Evolutionary conservation across 73 alveolate genomes (phyloP).

Genomic region (Paramecium sonneborni): DNA sequence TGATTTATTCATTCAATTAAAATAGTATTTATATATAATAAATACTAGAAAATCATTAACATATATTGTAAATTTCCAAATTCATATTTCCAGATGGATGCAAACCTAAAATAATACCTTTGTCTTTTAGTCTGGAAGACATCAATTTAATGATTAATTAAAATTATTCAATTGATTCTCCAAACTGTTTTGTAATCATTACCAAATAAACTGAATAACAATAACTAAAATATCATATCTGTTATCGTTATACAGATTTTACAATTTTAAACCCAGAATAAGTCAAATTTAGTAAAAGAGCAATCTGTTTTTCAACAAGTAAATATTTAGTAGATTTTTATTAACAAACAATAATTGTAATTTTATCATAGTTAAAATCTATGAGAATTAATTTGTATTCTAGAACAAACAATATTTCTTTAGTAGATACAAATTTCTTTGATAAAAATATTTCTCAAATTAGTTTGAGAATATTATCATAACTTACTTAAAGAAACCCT

Average conservation of each 20-base stretch:
- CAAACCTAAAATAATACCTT: background rate
- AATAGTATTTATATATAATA: background rate
- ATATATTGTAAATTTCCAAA: background rate
- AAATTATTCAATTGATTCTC: slow-evolving; percentile 12
- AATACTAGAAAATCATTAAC: background rate
- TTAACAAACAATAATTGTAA: background rate
- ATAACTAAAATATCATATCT: background rate
- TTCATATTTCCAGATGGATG: slow-evolving; percentile 30
- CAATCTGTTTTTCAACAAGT: background rate
- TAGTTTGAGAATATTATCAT: background rate
- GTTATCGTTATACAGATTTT: background rate
- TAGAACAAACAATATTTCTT: background rate
- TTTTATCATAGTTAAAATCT: background rate
- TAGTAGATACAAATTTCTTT: background rate
- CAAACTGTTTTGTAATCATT: background rate
- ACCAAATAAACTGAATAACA: background rate
- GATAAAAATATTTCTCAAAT: background rate
- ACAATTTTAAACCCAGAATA: background rate
- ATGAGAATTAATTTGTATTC: background rate
- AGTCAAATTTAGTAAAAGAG: background rate
- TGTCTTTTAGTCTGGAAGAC: background rate
- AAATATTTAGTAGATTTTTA: background rate
- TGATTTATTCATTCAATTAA: background rate
- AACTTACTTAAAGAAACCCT: background rate
- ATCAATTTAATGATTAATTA: background rate